Percentiles rank a stretch among this genome's conserved stretches.
Evolutionary conservation across 2,329 filamentous ascomycete species (phyloP).

Genomic region (Pyrenochaeta sp.): DNA sequence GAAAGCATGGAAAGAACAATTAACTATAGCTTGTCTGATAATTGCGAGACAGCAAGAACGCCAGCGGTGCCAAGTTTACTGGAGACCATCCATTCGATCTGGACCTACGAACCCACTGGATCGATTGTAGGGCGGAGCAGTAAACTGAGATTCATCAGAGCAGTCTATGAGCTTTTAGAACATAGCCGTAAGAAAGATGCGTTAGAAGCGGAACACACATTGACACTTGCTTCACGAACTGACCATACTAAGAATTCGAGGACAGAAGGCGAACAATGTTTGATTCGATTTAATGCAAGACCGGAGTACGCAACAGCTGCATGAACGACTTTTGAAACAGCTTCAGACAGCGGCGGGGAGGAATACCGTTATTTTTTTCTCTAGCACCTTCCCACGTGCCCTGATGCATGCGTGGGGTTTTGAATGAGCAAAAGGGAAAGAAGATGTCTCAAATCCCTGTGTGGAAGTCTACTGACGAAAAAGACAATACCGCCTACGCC

Average conservation of each 20-base stretch:
- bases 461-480: not conserved
- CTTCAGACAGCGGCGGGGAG: not conserved
- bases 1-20: no score
- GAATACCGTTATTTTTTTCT: not conserved
- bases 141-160: not conserved
- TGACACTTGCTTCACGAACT: not conserved
- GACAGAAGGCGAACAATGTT: not conserved
- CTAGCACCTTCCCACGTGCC: not conserved
- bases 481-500: not conserved
- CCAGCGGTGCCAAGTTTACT: no score
- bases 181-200: not conserved
- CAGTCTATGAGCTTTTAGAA: not conserved
- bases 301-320: not conserved
- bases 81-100: no score
- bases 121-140: no score
- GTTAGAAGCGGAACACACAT: not conserved
- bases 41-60: no score
- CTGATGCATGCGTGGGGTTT: not conserved
- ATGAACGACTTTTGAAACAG: not conserved
- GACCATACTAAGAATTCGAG: not conserved
- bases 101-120: no score
- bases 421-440: not conserved
- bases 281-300: not conserved
- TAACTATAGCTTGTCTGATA: no score
- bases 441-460: not conserved